Percentiles rank a stretch among this genome's conserved stretches.
These are phyloP conservation scores for Pythium rishiriense DNA, from an alignment of 352 stramenopile species.

Conservation along the genomic window DNA sequence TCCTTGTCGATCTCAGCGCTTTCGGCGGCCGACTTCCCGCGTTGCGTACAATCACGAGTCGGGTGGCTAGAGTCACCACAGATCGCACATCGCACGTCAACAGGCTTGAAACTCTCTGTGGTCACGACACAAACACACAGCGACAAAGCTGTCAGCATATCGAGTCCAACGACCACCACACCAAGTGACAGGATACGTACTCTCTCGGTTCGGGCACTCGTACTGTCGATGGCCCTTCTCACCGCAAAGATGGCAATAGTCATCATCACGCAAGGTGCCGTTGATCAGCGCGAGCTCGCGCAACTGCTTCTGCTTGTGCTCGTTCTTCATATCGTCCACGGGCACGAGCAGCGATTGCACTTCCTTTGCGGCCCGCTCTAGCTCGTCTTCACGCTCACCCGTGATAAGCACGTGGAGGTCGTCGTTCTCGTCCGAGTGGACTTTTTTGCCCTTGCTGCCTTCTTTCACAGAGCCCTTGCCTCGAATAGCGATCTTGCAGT, in stretches of 20 bases:
- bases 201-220: constrained; percentile 94
- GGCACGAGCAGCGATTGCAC: constrained; percentile 91
- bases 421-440: constrained; percentile 94
- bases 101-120: constrained; percentile 75
- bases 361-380: constrained; percentile 86
- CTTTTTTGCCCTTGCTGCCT: constrained; percentile 92
- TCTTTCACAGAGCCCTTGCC: constrained; percentile 97
- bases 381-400: constrained; percentile 86
- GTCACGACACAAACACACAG: constrained; percentile 32
- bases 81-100: constrained; percentile 96
- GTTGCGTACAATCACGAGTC: constrained; percentile 96
- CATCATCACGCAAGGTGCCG: constrained; percentile 96
- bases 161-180: neutral
- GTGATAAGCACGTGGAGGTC: constrained; percentile 96
- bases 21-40: constrained; percentile 69
- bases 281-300: constrained; percentile 99
- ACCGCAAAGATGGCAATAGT: constrained; percentile 97
- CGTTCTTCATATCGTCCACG: constrained; percentile 90
- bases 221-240: constrained; percentile 98
- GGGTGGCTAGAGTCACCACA: constrained; percentile 98
- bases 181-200: constrained; percentile 36
- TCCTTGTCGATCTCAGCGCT: constrained; percentile 83
- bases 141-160: neutral
- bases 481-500: constrained; percentile 99
- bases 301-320: constrained; percentile 99